Evolutionary conservation across 2,329 filamentous ascomycete species (phyloP).

Genomic region (Apiospora pterosperma): DNA sequence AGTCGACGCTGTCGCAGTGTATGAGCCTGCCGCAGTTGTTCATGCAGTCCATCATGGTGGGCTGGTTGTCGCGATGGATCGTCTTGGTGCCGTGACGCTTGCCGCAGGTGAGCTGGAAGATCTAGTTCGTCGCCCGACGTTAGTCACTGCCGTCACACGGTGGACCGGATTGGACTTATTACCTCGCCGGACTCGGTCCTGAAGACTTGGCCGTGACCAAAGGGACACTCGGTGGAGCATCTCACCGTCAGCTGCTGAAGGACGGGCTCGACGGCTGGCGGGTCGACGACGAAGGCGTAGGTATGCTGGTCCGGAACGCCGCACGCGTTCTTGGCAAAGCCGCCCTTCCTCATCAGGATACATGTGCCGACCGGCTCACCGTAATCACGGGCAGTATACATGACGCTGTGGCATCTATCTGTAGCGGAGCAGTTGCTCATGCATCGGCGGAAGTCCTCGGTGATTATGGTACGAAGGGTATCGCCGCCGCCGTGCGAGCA

Average conservation of each 20-base stretch:
- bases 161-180: too few species aligned
- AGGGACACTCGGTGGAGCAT: neutral
- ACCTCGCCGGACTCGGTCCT: neutral
- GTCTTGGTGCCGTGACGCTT: neutral
- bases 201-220: neutral
- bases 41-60: neutral
- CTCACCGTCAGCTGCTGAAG: neutral
- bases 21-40: neutral
- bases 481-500: neutral
- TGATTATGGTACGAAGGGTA: neutral
- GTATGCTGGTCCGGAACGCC: neutral
- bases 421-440: neutral
- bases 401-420: neutral
- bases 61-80: neutral
- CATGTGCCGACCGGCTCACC: neutral
- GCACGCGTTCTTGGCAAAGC: neutral
- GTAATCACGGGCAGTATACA: neutral
- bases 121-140: neutral
- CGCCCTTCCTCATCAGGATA: neutral
- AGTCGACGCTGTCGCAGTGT: neutral
- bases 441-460: neutral
- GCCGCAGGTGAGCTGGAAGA: neutral
- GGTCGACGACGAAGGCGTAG: neutral
- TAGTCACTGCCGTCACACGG: too few species aligned
- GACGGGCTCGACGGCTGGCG: neutral